Evolutionary conservation across 1,139 yeast species (phyloP).

Genomic region (Blastobotrys proliferans): DNA sequence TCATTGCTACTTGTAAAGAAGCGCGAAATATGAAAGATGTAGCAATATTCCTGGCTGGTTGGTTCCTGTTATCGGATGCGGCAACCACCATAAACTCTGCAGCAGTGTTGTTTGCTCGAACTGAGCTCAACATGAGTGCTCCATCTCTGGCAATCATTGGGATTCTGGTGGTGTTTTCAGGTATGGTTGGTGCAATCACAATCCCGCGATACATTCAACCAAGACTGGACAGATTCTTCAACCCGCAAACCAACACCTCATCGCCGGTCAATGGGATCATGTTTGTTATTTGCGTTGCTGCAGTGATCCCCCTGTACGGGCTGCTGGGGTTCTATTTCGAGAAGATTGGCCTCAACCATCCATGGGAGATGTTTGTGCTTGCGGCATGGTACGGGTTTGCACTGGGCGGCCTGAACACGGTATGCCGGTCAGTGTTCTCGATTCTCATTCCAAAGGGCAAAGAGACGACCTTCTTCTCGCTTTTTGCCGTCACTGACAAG

Average conservation of each 20-base stretch:
- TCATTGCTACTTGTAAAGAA: slow-evolving; percentile 49
- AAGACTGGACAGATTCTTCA: slow-evolving; percentile 28
- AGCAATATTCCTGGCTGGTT: slow-evolving; percentile 53
- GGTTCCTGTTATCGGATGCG: slow-evolving; percentile 70
- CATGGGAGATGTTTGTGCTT: slow-evolving; percentile 59
- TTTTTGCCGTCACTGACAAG: slow-evolving; percentile 68
- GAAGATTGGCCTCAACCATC: slow-evolving; percentile 50
- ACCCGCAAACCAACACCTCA: slow-evolving; percentile 10
- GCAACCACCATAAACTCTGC: slow-evolving; percentile 70
- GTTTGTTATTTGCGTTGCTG: slow-evolving; percentile 53
- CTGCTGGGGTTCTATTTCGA: slow-evolving; percentile 51
- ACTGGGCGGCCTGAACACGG: slow-evolving; percentile 62
- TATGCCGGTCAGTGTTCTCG: slow-evolving; percentile 60
- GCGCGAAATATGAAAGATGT: slow-evolving; percentile 58
- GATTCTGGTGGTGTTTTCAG: slow-evolving; percentile 56
- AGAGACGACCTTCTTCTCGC: slow-evolving; percentile 65
- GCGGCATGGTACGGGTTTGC: slow-evolving; percentile 71
- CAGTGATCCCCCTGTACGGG: slow-evolving; percentile 64
- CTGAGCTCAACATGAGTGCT: slow-evolving; percentile 61
- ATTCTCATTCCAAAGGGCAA: slow-evolving; percentile 63
- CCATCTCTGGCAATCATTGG: slow-evolving; percentile 58
- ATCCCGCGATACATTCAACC: slow-evolving; percentile 49
- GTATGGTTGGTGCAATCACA: slow-evolving; percentile 56
- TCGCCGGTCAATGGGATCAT: slow-evolving; percentile 47
- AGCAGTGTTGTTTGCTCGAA: slow-evolving; percentile 64